A percentile compares a stretch with the other conserved stretches of the same genome.
These are phyloP conservation scores for Pythium grandisporangium DNA, from an alignment of 352 stramenopile genomes.

Conservation along the genomic window DNA sequence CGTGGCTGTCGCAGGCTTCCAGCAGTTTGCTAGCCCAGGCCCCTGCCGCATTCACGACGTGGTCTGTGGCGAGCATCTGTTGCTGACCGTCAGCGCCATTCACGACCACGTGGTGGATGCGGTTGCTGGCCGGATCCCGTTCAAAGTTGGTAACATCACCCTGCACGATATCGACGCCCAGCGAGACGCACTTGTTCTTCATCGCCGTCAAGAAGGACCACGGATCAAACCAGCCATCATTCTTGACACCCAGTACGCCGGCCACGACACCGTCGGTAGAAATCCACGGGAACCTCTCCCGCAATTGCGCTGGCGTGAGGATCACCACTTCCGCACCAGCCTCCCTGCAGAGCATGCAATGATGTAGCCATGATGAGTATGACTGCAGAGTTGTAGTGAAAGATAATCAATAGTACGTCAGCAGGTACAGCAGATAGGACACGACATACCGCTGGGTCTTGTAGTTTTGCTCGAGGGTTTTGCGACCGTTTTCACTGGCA, in stretches of 20 bases:
- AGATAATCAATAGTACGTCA: background rate
- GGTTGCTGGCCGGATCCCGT: slow-evolving; percentile 26
- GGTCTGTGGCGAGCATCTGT: slow-evolving; percentile 25
- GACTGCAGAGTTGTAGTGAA: background rate
- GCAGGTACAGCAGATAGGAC: background rate
- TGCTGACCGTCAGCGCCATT: slow-evolving; percentile 18
- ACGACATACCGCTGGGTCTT: slow-evolving; percentile 25
- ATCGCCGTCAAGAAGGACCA: slow-evolving; percentile 73
- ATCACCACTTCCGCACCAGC: slow-evolving; percentile 41
- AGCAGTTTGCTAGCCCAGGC: slow-evolving; percentile 64
- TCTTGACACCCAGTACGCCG: slow-evolving; percentile 49
- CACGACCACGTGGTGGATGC: slow-evolving; percentile 57
- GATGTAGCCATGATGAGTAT: background rate
- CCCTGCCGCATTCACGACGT: slow-evolving; percentile 74
- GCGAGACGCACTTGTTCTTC: slow-evolving; percentile 56
- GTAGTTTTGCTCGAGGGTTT: slow-evolving; percentile 55
- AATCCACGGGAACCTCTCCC: slow-evolving; percentile 69
- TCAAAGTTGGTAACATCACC: slow-evolving; percentile 65
- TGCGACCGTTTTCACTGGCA: slow-evolving; percentile 46
- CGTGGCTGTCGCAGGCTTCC: slow-evolving; percentile 49
- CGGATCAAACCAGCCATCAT: slow-evolving; percentile 82
- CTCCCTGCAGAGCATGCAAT: slow-evolving; percentile 14
- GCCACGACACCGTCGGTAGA: slow-evolving; percentile 47
- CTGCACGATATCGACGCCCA: slow-evolving; percentile 66
- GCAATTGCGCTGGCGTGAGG: slow-evolving; percentile 37